Conservation (phyloP, 257 asterid species). For the Prunella vulgaris region DNA sequence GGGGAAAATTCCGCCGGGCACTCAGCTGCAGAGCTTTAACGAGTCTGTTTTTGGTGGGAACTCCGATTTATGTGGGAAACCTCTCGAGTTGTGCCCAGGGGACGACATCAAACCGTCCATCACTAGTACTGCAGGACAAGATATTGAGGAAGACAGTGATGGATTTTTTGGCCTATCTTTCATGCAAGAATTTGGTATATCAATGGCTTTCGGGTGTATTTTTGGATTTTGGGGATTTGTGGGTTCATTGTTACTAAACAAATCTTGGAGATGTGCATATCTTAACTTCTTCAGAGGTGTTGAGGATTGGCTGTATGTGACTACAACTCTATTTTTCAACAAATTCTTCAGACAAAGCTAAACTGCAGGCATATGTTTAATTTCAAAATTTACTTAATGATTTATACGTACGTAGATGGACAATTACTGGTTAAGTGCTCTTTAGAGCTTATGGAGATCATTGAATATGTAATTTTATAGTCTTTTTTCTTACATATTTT, state of each 20-base stretch:
- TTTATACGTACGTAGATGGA: no score
- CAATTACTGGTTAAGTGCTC: no score
- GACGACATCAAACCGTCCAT: not conserved
- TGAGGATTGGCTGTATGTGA: constrained; percentile 17
- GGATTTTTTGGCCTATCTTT: not conserved
- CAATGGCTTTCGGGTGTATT: constrained; percentile 24
- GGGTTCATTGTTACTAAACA: constrained; percentile 16
- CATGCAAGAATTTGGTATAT: constrained; percentile 16
- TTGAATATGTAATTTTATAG: no score
- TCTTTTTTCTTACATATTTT: no score
- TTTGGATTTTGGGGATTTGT: constrained; percentile 34
- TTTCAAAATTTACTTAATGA: no score
- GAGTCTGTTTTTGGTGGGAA: constrained; percentile 26
- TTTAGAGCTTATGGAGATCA: no score
- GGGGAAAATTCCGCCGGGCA: constrained; percentile 27
- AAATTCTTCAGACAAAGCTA: not conserved
- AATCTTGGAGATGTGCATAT: constrained; percentile 26
- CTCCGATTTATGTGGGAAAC: constrained; percentile 24
- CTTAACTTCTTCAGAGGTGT: not conserved
- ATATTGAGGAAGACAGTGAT: not conserved
- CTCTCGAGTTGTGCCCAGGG: constrained; percentile 15
- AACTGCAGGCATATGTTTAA: no score
- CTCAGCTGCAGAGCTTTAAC: constrained; percentile 28
- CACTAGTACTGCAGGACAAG: no score
- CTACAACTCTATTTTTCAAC: not conserved